Conservation (phyloP, 805 yeast species). For the Candida khao-thaluensis region DNA sequence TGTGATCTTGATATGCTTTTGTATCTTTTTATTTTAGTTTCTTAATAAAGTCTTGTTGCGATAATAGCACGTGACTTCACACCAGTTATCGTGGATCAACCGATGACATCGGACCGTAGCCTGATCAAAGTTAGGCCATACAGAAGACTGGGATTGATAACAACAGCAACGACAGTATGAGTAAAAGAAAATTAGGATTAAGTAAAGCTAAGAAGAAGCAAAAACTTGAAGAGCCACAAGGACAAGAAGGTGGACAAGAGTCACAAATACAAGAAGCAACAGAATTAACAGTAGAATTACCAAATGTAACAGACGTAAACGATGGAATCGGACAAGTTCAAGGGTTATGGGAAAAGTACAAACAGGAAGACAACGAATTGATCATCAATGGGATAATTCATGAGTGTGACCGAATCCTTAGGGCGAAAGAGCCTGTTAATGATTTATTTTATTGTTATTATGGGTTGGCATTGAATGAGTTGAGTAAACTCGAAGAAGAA, state of each 20-base stretch:
- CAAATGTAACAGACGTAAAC: slow-evolving; percentile 67
- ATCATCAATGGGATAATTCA: slow-evolving; percentile 84
- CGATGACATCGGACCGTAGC: slow-evolving; percentile 1
- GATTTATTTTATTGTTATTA: slow-evolving; percentile 44
- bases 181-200: slow-evolving; percentile 39
- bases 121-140: slow-evolving; percentile 1
- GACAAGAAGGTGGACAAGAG: slow-evolving; percentile 12
- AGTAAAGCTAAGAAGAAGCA: slow-evolving; percentile 43
- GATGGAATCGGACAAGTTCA: slow-evolving; percentile 76
- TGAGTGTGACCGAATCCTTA: slow-evolving; percentile 80
- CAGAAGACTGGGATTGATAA: neutral
- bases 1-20: neutral
- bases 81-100: neutral
- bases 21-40: too few species aligned
- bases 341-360: slow-evolving; percentile 70
- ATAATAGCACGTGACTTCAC: slow-evolving; percentile 6
- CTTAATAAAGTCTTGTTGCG: neutral
- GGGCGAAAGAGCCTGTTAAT: slow-evolving; percentile 33
- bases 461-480: slow-evolving; percentile 66
- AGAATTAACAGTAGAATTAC: slow-evolving; percentile 57
- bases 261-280: slow-evolving; percentile 13
- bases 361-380: slow-evolving; percentile 48
- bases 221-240: slow-evolving; percentile 12
- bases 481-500: slow-evolving; percentile 47
- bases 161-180: slow-evolving; percentile 19